Base-by-base conservation (phyloP, 352 stramenopile species). In the Globisporangium nagaii region DNA sequence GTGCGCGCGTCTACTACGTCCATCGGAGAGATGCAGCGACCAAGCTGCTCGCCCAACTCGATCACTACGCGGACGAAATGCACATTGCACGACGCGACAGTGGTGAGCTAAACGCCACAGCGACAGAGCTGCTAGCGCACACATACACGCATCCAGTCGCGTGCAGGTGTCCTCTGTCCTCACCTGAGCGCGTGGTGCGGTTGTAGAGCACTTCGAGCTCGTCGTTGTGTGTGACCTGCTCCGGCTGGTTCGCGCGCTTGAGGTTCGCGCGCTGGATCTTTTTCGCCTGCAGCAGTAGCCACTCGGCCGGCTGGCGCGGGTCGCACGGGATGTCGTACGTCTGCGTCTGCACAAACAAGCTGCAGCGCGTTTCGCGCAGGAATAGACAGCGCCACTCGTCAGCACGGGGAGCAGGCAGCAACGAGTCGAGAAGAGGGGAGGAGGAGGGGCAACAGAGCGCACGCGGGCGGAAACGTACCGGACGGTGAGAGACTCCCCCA, bases 301-400 rank as follows among this genome's bases (percentile, higher is more conserved):
- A 88, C 50, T 85, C 74, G 43, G 80, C 80, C 0, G 79, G 69
- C 50, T 88, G 74, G 25, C 69, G 76, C 42, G 83, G 73, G 52
- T 93, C 78, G 58, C 83, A 91, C 41, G 80, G 72, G 53, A 93
- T 88, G 52, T 93, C 80, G 65, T 90, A 89, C 64, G 80, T 90
- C 70, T 88, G 83, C 31, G 82, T 88, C 50, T 70, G 69, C 48
- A 91, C 79, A 61, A 90, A 88, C 15, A 93, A 59, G 32, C 80
- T 90, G 34, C 7, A 47, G 3, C 32, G 7, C 31, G 31, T 41
- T 53, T 53, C 45, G 19, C 28, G 15, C 37, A 42, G n/a, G 36
- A 42, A 42, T 42, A 42, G 36, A 11, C 37, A 57, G 34, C 1
- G 9, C 25, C 32, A 27, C n/a, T n/a, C n/a, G n/a, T n/a, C n/a